Evolutionary conservation across 2,329 filamentous ascomycete genomes (phyloP), one percentile per base, ranked within the genome.

Genomic region (Fusarium citri): DNA sequence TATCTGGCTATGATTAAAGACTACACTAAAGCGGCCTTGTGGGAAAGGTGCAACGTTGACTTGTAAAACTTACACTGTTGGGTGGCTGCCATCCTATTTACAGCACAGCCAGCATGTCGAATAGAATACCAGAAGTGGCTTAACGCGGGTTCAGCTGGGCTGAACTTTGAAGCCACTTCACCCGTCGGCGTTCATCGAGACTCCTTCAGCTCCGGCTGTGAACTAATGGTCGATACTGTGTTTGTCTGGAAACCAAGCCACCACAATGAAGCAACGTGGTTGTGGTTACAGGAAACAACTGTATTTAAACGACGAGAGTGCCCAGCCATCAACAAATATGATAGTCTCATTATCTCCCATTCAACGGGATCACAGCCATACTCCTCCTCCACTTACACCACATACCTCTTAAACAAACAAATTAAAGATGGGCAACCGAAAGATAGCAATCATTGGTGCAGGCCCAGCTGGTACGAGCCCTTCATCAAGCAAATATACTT

Each of bases 401-500:
- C 30, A 15, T 8, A 63, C 40, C 12, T 31, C 18, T 12, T 37
- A 11, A 16, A 23, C 9, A 20, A 5, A 46, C n/a, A 12, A 18
- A 31, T 43, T 6, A 45, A 34, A 48, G 26, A 76, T 74, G 72
- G 49, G 40, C 22, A 75, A 64, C 20, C 67, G 63, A 41, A 75
- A 75, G 53, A 59, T 76, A 31, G 74, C 75, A 46, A 64, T 76
- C 18, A 71, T 76, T 28, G 76, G 76, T 11, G 76, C 75, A 53
- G 76, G 76, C 3, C 76, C 76, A 47, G 70, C 74, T 22, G 76
- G 76, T 76, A 71, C 45, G 59, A 40, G 10, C 7, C 26, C n/a
- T 26, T 18, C 30, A 41, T 14, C n/a, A n/a, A 20, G 8, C 11
- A 41, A 23, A 16, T 22, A 8, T 18, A 3, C 37, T n/a, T 22